phyloP scores from a whole-genome alignment of 768 basidiomycete species.

The Russula brevipes region DNA sequence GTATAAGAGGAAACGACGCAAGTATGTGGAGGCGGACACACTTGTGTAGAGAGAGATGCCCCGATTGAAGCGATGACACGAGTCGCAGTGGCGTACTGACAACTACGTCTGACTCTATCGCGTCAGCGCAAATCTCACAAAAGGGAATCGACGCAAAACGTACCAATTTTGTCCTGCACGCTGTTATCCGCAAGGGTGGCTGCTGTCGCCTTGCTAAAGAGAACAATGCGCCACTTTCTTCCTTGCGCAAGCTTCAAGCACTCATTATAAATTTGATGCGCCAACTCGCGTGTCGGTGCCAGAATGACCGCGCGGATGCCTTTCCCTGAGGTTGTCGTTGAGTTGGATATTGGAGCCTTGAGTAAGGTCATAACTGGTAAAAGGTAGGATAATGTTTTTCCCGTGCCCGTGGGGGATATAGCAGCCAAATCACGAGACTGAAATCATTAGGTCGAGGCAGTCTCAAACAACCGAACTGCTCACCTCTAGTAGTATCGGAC shows the following conservation, averaged over 20 bases:
- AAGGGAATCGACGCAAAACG: conserved; percentile 29
- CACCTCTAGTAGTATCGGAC: conserved; percentile 78
- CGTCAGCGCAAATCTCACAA: not conserved
- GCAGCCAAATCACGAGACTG: conserved; percentile 85
- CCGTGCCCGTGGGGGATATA: conserved; percentile 95
- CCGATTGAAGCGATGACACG: conserved; percentile 70
- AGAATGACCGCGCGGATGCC: conserved; percentile 78
- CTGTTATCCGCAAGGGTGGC: conserved; percentile 68
- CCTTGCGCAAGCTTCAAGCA: conserved; percentile 76
- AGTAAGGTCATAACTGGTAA: conserved; percentile 70
- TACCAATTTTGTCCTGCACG: conserved; percentile 72
- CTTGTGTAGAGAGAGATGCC: conserved; percentile 66
- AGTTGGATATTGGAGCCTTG: conserved; percentile 47
- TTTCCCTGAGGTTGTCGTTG: conserved; percentile 40
- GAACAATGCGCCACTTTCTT: conserved; percentile 73
- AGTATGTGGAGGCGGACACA: conserved; percentile 34
- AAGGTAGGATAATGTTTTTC: conserved; percentile 92
- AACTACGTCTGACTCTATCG: conserved; percentile 65
- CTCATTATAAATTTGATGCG: conserved; percentile 92
- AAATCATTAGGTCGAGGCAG: not conserved
- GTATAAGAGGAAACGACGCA: conserved; percentile 16
- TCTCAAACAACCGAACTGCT: conserved; percentile 23
- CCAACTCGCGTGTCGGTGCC: conserved; percentile 92
- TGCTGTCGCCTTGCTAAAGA: conserved; percentile 89
- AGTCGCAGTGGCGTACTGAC: conserved; percentile 90